Conservation (phyloP, 306 rosid species). For the Calophaca sinica region DNA sequence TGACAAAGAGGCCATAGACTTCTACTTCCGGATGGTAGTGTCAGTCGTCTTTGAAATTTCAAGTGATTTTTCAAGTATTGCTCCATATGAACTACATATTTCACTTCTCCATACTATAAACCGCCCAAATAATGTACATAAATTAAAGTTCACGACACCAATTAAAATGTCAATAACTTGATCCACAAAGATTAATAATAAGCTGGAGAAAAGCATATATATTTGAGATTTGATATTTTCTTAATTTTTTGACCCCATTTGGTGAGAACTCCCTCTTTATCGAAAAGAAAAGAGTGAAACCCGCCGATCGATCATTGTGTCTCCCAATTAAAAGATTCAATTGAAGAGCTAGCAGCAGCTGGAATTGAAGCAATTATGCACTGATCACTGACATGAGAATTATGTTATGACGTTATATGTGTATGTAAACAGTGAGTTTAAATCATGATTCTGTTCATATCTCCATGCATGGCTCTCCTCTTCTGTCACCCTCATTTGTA, state of each 20-base stretch:
- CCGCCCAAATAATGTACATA: too few species aligned
- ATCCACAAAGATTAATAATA: too few species aligned
- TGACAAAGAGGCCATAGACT: too few species aligned
- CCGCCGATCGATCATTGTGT: conserved; percentile 20
- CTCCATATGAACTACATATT: too few species aligned
- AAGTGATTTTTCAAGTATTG: too few species aligned
- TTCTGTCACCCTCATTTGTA: conserved; percentile 52
- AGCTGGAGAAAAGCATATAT: too few species aligned
- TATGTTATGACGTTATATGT: conserved; percentile 53
- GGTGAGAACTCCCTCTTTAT: background rate
- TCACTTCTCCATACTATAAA: too few species aligned
- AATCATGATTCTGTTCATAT: conserved; percentile 57
- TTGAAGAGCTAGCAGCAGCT: conserved; percentile 34
- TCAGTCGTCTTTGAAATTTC: too few species aligned
- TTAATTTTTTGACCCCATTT: background rate
- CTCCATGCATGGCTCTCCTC: conserved; percentile 54
- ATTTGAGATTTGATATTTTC: too few species aligned
- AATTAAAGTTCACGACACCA: too few species aligned
- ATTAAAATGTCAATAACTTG: too few species aligned
- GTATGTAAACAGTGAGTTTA: conserved; percentile 68
- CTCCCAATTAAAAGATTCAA: background rate
- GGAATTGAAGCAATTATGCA: conserved; percentile 18
- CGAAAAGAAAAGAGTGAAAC: conserved; percentile 40
- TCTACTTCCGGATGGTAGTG: too few species aligned
- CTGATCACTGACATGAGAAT: conserved; percentile 10